phyloP scores from a whole-genome alignment of 257 asterid genomes.

The Solanum chmielewskii region DNA sequence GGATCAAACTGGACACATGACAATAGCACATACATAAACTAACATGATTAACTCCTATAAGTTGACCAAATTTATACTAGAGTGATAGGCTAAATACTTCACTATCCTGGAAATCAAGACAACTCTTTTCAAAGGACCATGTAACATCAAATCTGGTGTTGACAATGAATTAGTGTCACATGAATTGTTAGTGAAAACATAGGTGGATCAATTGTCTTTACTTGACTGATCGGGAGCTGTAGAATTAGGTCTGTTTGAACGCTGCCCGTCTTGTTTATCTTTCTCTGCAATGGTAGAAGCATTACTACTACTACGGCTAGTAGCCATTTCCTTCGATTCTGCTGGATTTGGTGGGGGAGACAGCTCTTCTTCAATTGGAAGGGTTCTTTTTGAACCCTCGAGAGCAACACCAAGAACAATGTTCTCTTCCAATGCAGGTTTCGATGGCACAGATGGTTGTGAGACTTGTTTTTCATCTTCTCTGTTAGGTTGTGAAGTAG shows the following conservation, averaged over 20 bases:
- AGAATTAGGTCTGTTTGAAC: conserved; percentile 15
- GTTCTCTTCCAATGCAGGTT: conserved; percentile 73
- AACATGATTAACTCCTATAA: background rate
- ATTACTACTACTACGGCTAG: conserved; percentile 35
- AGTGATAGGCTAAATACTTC: background rate
- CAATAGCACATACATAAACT: background rate
- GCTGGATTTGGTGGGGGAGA: conserved; percentile 17
- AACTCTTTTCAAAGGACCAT: background rate
- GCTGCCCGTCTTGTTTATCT: conserved; percentile 37
- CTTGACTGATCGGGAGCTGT: conserved; percentile 14
- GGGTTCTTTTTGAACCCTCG: conserved; percentile 92
- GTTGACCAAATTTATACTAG: background rate
- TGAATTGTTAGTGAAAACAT: background rate
- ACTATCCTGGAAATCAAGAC: background rate
- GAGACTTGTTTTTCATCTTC: conserved; percentile 23
- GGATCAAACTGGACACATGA: background rate
- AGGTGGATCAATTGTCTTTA: background rate
- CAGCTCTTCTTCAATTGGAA: conserved; percentile 73
- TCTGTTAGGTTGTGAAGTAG: conserved; percentile 34
- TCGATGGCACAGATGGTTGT: conserved; percentile 25
- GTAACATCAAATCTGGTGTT: background rate
- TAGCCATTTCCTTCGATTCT: conserved; percentile 50
- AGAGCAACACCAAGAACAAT: conserved; percentile 95
- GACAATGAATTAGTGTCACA: background rate
- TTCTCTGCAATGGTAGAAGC: conserved; percentile 29